These are phyloP conservation scores for Tetrahymena thermophila DNA, from an alignment of 73 alveolate genomes.

Conservation along the genomic window DNA sequence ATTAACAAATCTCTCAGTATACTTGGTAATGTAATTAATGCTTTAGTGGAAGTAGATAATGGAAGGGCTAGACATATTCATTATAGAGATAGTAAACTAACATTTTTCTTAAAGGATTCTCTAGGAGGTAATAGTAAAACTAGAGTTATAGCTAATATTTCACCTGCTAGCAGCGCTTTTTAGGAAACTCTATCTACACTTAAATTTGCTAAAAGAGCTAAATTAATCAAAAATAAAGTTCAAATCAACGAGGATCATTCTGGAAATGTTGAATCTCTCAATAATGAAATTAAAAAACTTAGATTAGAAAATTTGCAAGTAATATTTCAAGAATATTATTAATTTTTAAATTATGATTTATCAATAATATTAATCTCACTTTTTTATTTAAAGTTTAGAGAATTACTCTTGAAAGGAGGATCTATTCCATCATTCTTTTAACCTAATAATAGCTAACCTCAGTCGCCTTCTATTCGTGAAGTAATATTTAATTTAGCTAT, in stretches of 20 bases:
- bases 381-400: not conserved
- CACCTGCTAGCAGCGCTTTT: slow-evolving; percentile 38
- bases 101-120: slow-evolving; percentile 60
- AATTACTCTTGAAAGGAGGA: not conserved
- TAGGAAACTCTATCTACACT: slow-evolving; percentile 67
- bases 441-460: not conserved
- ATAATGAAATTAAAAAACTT: slow-evolving; percentile 38
- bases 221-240: slow-evolving; percentile 54
- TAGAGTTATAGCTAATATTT: slow-evolving; percentile 58
- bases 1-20: slow-evolving; percentile 87
- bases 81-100: slow-evolving; percentile 68
- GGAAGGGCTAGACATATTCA: slow-evolving; percentile 29
- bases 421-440: not conserved
- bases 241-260: slow-evolving; percentile 49
- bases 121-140: slow-evolving; percentile 60
- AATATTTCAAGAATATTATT: not conserved
- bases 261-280: slow-evolving; percentile 37
- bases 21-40: slow-evolving; percentile 82
- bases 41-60: slow-evolving; percentile 31
- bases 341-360: too few relatives aligned
- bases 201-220: slow-evolving; percentile 57
- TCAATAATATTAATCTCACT: not conserved
- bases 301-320: slow-evolving; percentile 20
- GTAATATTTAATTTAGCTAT: not conserved
- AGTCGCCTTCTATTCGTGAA: slow-evolving; percentile 13